Base-by-base conservation (phyloP, 164 flowering plant genomes). In the Platanus orientalis region DNA sequence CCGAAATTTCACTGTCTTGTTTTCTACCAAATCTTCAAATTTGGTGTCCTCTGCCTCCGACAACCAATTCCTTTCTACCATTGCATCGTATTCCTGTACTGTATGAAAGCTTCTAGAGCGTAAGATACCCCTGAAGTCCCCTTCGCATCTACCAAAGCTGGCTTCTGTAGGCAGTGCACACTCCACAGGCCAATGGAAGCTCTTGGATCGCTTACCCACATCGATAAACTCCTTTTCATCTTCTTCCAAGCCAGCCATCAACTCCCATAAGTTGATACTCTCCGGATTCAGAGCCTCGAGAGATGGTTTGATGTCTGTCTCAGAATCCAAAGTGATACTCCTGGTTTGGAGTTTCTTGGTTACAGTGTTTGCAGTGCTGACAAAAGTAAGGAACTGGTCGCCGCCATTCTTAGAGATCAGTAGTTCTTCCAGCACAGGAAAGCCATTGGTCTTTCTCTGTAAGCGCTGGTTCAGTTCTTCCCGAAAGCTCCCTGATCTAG, bases 71-170 rank as follows among this genome's bases (percentile, higher is more conserved):
- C 20, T 70, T 34, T 63, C 71, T 0, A 70, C 21, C 57, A 73
- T 23, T n/a, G 52, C 57, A 53, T 76, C 79, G 29, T 47, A 79
- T 34, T 76, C 82, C 56, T 69, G 68, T 21, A 73, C 65, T 6
- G 82, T 69, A 49, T 76, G 71, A 28, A 72, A 69, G 42, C 79
- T 76, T 60, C 71, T 58, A 10, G 57, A 55, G 14, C 70, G 68
- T 7, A 9, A 23, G 9, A 54, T 29, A 13, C 45, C 67, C 44
- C 39, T 28, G 36, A 42, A 54, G 14, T n/a, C 44, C 6, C 20
- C 66, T 12, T 54, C 19, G 9, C 24, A 12, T 25, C 55, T 64
- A 42, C 26, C 2, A 52, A 9, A 32, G n/a, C 45, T 26, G 5
- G 29, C 34, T 36, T 34, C 16, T 14, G 39, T 0, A 2, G 55